Base-by-base conservation (phyloP, 495 filamentous ascomycete species). In the Aspergillus egyptiacus region DNA sequence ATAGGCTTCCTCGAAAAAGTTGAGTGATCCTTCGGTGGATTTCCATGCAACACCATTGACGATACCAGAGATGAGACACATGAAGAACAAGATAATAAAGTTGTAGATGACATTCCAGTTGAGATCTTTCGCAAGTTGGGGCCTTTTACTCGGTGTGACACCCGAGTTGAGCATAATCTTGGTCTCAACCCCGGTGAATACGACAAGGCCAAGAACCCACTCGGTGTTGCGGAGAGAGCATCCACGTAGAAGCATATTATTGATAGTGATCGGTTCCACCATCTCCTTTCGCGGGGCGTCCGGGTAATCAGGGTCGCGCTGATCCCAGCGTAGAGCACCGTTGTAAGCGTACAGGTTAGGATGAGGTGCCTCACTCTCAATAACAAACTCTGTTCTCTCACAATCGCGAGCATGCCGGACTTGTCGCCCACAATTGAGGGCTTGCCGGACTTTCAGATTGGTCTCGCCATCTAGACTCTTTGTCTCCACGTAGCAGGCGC, bases 101-200 rank as follows among this genome's bases (percentile, higher is more conserved):
- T 99, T 99, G 78, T 90, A 90, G 51, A 96, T 81, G 63, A 99
- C 93, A 66, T 96, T 93, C 83, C 90, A 94, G 67, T 97, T 97
- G 36, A 99, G 73, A 60, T 96, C 90, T 55, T 86, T 85, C 28
- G 89, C 84, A 60, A 99, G 90, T 38, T 87, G 81, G 34, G 94
- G 79, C 52, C 91, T 84, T 70, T 99, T 99, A 55, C 82, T 94
- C 7, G 94, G 94, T n/a, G 94, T 97, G 37, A 89, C 87, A 45
- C 94, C 94, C 9, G 94, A 85, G 64, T 99, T 99, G 69, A 96
- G 84, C 94, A 99, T 99, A 65, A 97, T 97, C 72, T 97, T 99
- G 17, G 94, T 96, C 58, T 99, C 94, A 56, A 86, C 84, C 31
- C 94, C 94, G 19, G 94, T 99, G 73, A 95, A 99, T 30, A 95